Conservation (phyloP, 2,329 filamentous ascomycete genomes). For the Cladophialophora immunda region DNA sequence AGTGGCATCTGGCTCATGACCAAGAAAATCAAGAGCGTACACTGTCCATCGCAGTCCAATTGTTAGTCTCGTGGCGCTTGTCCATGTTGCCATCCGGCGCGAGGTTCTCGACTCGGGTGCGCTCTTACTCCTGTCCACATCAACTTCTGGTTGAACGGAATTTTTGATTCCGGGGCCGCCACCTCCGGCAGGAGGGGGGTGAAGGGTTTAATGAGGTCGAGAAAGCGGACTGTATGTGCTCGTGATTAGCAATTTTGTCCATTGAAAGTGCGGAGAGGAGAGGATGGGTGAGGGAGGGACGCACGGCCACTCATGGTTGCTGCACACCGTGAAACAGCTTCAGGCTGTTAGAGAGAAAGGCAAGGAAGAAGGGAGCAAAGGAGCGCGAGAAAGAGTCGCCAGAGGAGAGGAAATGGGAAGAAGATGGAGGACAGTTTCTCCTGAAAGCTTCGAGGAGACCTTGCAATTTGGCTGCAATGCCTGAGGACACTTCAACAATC, state of each 20-base stretch:
- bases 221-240: slow-evolving; percentile 81
- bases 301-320: slow-evolving; percentile 38
- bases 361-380: slow-evolving; percentile 2
- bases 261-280: slow-evolving; percentile 25
- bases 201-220: slow-evolving; percentile 99
- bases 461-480: slow-evolving; percentile 17
- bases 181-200: slow-evolving; percentile 99
- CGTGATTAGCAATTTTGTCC: slow-evolving; percentile 30
- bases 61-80: slow-evolving; percentile 30
- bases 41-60: slow-evolving; percentile 49
- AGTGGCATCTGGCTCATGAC: slow-evolving; percentile 99
- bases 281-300: slow-evolving; percentile 18
- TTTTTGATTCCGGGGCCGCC: slow-evolving; percentile 96
- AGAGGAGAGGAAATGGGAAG: slow-evolving; percentile 4
- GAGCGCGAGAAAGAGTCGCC: neutral
- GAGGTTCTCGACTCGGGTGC: slow-evolving; percentile 12
- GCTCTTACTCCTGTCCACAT: slow-evolving; percentile 81
- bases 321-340: slow-evolving; percentile 22
- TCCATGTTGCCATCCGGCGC: slow-evolving; percentile 3
- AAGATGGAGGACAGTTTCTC: slow-evolving; percentile 19
- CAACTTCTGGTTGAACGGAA: slow-evolving; percentile 98
- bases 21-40: slow-evolving; percentile 97
- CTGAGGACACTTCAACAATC: slow-evolving; percentile 23
- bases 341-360: slow-evolving; percentile 8
- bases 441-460: slow-evolving; percentile 20